Evolutionary conservation across 441 rosid genomes (phyloP), one percentile per base, ranked within the genome.

Genomic region (Erodium moschatum): DNA sequence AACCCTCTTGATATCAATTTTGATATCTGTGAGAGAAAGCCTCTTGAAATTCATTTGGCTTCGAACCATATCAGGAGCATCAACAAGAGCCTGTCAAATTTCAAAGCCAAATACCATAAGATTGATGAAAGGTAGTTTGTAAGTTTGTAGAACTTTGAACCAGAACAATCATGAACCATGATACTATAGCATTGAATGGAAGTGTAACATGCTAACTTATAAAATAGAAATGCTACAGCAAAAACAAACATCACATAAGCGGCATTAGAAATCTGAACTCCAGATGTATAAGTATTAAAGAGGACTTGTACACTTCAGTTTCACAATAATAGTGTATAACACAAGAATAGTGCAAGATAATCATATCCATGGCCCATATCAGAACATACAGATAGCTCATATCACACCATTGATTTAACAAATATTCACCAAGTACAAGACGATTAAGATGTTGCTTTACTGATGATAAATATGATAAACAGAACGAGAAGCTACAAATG

Each of bases 1-100:
- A 31, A 89, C 88, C 52, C 96, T 81, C 74, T 83, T 84, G 70
- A 91, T 89, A 13, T 86, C 90, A 64, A 91, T 89, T 50, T 84
- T 88, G 70, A 89, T 86, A 72, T 91, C 93, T 0, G 97, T 89
- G 8, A 91, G 85, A 0, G 90, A 75, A 44, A 91, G 82, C 77
- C 96, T 91, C 93, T 91, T 89, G 73, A 91, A 91, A 65, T 87
- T 89, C 83, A 91, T 91, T 78, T 87, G 97, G 52, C 86, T 77
- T 79, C 93, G 86, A 33, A 87, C 93, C 91, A 89, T 89, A 46
- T 86, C 89, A 11, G 97, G 97, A 20, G 96, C 87, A 62, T 91
- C 96, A 56, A 91, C 88, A 1, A 91, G 84, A 64, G 96, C 97
- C 96, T 91, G 77, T 29, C 9, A 67, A 20, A 19, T 52, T 52